These are phyloP conservation scores for Stereum hirsutum DNA, from an alignment of 1,284 basidiomycete genomes.

Conservation along the genomic window DNA sequence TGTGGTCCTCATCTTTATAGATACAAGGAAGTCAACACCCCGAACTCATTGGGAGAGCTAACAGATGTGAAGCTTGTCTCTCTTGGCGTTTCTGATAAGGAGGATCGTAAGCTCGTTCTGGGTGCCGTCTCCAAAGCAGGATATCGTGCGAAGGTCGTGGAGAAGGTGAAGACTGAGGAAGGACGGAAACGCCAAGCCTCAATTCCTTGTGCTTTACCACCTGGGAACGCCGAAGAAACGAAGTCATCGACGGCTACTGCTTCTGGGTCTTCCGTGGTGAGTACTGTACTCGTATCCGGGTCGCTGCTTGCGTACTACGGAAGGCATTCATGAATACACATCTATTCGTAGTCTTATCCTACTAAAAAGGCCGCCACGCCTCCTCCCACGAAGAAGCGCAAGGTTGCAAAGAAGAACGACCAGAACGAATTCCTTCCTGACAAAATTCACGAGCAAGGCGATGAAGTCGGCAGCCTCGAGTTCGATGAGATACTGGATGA, in stretches of 20 bases:
- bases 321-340: too few relatives aligned
- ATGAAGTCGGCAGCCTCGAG: slow-evolving; percentile 44
- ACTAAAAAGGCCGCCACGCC: too few relatives aligned
- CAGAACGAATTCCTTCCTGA: slow-evolving; percentile 55
- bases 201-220: too few relatives aligned
- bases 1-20: slow-evolving; percentile 27
- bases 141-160: slow-evolving; percentile 20
- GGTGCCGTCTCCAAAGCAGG: slow-evolving; percentile 59
- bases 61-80: slow-evolving; percentile 50
- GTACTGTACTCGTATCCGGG: too few relatives aligned
- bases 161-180: slow-evolving; percentile 6
- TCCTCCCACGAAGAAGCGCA: slow-evolving; percentile 34
- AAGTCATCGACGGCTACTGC: too few relatives aligned
- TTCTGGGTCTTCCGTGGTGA: too few relatives aligned
- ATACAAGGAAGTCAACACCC: slow-evolving; percentile 68
- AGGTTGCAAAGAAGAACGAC: slow-evolving; percentile 29
- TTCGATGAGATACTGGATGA: slow-evolving; percentile 70
- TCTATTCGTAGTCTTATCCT: too few relatives aligned
- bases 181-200: slow-evolving; percentile 16
- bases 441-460: slow-evolving; percentile 37
- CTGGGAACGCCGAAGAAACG: too few relatives aligned
- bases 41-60: slow-evolving; percentile 44
- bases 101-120: slow-evolving; percentile 54
- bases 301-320: too few relatives aligned
- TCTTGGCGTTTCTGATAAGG: slow-evolving; percentile 58